Evolutionary conservation across 352 stramenopile species (phyloP).

Genomic region (Pythium apleroticum): DNA sequence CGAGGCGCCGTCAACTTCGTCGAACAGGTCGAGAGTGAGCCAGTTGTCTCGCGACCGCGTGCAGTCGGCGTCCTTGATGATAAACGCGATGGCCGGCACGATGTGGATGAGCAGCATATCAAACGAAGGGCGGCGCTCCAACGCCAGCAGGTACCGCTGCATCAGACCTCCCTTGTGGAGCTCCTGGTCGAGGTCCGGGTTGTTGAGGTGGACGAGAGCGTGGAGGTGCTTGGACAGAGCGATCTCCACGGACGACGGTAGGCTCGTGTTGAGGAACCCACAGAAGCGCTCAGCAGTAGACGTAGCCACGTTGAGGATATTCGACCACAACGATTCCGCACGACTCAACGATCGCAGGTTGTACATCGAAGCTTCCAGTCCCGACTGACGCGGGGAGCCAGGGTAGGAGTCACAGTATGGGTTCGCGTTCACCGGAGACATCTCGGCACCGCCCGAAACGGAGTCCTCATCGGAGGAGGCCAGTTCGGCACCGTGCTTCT

Average conservation of each 20-base stretch:
- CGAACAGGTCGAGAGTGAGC: constrained; percentile 75
- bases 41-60: constrained; percentile 65
- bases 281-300: constrained; percentile 52
- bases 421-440: constrained; percentile 12
- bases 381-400: constrained; percentile 52
- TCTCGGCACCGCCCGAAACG: background rate
- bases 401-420: constrained; percentile 55
- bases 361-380: constrained; percentile 77
- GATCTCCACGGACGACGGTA: constrained; percentile 79
- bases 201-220: constrained; percentile 71
- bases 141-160: constrained; percentile 61
- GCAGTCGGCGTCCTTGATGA: constrained; percentile 70
- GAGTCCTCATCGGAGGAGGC: constrained; percentile 5
- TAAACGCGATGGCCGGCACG: constrained; percentile 75
- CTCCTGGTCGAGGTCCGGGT: constrained; percentile 56
- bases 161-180: constrained; percentile 63
- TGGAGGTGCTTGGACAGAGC: constrained; percentile 81
- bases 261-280: constrained; percentile 54
- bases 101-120: constrained; percentile 89
- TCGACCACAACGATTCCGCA: constrained; percentile 57
- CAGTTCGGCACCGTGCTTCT: constrained; percentile 52
- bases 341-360: constrained; percentile 64
- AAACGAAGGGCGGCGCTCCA: constrained; percentile 67
- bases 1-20: constrained; percentile 43
- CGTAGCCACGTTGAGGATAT: constrained; percentile 45